Base-by-base conservation (phyloP, 2,329 filamentous ascomycete genomes). In the Diaporthe citriasiana region DNA sequence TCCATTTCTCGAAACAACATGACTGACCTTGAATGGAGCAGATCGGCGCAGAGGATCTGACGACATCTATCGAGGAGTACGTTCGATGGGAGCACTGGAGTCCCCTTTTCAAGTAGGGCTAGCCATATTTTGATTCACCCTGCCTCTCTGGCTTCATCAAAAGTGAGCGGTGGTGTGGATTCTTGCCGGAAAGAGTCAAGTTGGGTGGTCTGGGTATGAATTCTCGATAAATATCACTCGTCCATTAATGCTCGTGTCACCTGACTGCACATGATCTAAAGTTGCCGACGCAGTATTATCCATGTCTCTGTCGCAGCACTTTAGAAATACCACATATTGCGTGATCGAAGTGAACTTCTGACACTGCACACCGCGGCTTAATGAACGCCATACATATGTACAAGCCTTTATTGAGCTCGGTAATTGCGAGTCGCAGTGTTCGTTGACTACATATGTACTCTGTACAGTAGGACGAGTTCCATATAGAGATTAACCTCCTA, bases 1-100 rank as follows among this genome's bases (percentile, higher is more conserved):
- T 12, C 45, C 22, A 10, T n/a, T 7, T n/a, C 22, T 10, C 22
- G 3, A 50, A 30, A 60, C 8, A 8, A 60, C 22, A 40, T 15
- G 9, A 30, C 38, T 63, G 38, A 63, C 38, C 4, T 45, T 7
- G 1, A 22, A 33, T 6, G 42, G 8, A 33, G 27, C 59, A 63
- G 59, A 63, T 63, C 6, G 59, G 40, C 40, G 40, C 59, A 22
- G 40, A 63, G 19, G 3, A 47, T n/a, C 38, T 33, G n/a, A 1
- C 33, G 25, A 33, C 40, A n/a, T 47, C 59, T 63, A 30, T 63
- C 19, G 59, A 63, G 40, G 40, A 63, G 25, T 63, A 63, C 12
- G 10, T 45, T 7, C 25, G 27, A 30, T 63, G 40, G 40, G 59
- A 63, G 17, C 25, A 47, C 35, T 63, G 59, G 59, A 45, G 25